phyloP scores from a whole-genome alignment of 2,329 filamentous ascomycete genomes.

The Meredithiella fracta region DNA sequence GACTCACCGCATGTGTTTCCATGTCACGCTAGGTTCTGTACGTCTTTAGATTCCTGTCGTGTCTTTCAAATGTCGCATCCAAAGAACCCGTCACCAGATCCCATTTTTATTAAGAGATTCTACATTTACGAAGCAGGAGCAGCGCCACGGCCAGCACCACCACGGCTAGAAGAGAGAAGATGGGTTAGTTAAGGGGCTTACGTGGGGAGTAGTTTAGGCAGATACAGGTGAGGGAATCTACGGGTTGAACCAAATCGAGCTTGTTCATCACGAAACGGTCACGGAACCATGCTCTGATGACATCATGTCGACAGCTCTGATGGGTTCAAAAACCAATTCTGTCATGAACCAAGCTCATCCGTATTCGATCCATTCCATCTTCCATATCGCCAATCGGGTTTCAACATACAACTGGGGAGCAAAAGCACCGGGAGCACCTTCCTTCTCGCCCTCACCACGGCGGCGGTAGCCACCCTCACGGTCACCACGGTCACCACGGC shows the following conservation, averaged over 20 bases:
- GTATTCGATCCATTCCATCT: neutral
- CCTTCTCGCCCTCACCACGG: constrained; percentile 82
- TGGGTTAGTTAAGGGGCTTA: constrained; percentile 3
- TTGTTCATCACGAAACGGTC: too few species aligned
- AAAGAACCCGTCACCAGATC: constrained; percentile 25
- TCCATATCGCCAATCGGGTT: neutral
- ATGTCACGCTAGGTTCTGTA: too few species aligned
- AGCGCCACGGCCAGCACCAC: constrained; percentile 77
- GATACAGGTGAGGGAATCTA: neutral
- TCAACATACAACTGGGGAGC: constrained; percentile 67
- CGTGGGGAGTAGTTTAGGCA: neutral
- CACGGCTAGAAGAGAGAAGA: constrained; percentile 40
- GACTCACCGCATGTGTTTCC: neutral
- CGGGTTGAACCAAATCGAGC: neutral
- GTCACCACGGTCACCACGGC: constrained; percentile 56
- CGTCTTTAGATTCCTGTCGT: constrained; percentile 6
- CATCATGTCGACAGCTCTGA: too few species aligned
- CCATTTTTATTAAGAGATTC: constrained; percentile 22
- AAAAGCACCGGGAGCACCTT: constrained; percentile 80
- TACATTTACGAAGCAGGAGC: constrained; percentile 49
- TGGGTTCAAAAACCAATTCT: neutral
- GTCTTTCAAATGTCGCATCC: constrained; percentile 23
- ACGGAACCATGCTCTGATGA: too few species aligned
- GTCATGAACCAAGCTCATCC: neutral
- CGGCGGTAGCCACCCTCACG: constrained; percentile 85